Conservation (phyloP, 768 basidiomycete genomes). For the Infundibulicybe gibba region DNA sequence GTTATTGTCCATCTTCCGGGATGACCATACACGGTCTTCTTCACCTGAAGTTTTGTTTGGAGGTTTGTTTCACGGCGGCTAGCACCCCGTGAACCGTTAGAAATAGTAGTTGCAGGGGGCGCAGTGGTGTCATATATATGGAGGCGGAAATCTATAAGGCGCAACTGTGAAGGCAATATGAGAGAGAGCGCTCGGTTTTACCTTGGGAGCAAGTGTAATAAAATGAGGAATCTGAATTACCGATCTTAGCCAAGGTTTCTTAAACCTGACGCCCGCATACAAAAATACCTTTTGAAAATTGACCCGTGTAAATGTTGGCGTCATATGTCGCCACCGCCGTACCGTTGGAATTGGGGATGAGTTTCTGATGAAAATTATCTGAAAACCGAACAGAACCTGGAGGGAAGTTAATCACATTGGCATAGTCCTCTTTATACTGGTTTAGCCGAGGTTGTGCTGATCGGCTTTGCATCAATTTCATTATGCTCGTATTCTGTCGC, state of each 20-base stretch:
- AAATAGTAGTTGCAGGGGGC: constrained; percentile 22
- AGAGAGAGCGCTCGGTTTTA: constrained; percentile 19
- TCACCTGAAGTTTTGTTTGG: constrained; percentile 40
- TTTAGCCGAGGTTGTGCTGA: constrained; percentile 26
- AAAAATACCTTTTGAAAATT: constrained; percentile 67
- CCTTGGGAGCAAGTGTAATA: constrained; percentile 93
- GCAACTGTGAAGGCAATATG: neutral
- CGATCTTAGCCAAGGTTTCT: constrained; percentile 2
- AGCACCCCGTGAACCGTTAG: constrained; percentile 8
- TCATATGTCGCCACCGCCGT: constrained; percentile 73
- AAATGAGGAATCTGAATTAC: constrained; percentile 70
- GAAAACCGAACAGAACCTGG: constrained; percentile 1
- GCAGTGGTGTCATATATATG: constrained; percentile 83
- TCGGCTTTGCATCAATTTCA: constrained; percentile 43
- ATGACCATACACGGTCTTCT: constrained; percentile 69
- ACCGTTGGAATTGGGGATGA: constrained; percentile 78
- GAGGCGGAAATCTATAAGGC: constrained; percentile 69
- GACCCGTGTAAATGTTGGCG: constrained; percentile 80
- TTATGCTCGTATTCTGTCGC: constrained; percentile 41
- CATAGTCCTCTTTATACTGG: constrained; percentile 47
- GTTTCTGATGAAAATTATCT: constrained; percentile 37
- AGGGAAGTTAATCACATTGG: constrained; percentile 39
- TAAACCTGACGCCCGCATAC: neutral
- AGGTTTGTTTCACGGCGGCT: constrained; percentile 21
- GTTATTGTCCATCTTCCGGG: constrained; percentile 92